Evolutionary conservation across 352 stramenopile genomes (phyloP).

Genomic region (Globisporangium yorkense): DNA sequence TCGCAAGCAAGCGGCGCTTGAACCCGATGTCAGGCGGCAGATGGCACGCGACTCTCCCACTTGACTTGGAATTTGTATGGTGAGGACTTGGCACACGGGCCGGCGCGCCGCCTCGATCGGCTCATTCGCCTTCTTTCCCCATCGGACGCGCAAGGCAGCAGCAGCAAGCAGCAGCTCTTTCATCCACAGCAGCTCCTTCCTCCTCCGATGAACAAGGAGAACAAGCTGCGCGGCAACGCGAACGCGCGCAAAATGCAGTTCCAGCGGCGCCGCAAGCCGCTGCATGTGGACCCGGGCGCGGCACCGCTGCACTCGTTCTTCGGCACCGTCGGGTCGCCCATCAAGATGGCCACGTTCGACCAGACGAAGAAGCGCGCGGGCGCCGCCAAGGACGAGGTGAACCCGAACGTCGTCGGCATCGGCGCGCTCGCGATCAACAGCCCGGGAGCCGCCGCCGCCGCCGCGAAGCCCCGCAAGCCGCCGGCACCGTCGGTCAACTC

Average conservation of each 20-base stretch:
- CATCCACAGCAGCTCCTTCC: no score
- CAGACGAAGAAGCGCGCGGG: slow-evolving; percentile 16
- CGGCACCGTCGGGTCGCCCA: slow-evolving; percentile 60
- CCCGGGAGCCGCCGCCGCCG: not conserved
- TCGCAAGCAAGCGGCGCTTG: no score
- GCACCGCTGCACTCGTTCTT: slow-evolving; percentile 54
- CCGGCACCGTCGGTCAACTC: slow-evolving; percentile 29
- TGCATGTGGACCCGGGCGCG: slow-evolving; percentile 28
- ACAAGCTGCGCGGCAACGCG: slow-evolving; percentile 28
- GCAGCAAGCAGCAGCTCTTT: no score
- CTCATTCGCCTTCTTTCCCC: no score
- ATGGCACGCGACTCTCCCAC: no score
- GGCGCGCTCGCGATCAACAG: slow-evolving; percentile 8
- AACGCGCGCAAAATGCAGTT: slow-evolving; percentile 40
- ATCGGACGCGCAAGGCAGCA: no score
- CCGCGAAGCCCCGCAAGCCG: slow-evolving; percentile 1
- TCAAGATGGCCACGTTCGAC: slow-evolving; percentile 46
- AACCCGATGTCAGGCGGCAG: no score
- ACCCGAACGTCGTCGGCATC: slow-evolving; percentile 13
- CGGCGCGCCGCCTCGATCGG: no score
- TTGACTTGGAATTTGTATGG: no score
- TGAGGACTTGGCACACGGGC: no score
- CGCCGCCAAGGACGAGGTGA: slow-evolving; percentile 9
- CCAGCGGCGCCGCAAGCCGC: slow-evolving; percentile 39
- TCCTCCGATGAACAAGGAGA: slow-evolving; percentile 39